Conservation (phyloP, 2,329 filamentous ascomycete species). For the Fusarium irregulare region DNA sequence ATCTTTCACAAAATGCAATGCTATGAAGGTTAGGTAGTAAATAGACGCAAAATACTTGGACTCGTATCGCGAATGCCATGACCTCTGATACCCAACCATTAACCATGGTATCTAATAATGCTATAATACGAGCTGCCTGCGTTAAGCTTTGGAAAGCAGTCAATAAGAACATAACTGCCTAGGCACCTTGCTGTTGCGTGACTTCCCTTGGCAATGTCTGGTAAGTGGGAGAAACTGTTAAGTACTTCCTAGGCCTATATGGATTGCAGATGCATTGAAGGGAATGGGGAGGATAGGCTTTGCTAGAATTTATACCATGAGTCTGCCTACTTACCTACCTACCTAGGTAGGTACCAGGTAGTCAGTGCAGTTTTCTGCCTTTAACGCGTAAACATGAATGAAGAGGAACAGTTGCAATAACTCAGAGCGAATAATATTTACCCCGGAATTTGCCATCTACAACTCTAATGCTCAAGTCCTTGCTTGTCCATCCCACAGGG, state of each 20-base stretch:
- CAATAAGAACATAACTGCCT: not conserved
- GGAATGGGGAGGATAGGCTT: not conserved
- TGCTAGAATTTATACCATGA: not conserved
- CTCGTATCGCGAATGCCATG: not conserved
- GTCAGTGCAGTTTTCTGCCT: not conserved
- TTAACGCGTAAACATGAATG: not conserved
- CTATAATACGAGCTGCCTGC: not conserved
- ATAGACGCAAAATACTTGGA: not conserved
- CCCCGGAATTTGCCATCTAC: constrained; percentile 11
- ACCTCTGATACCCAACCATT: not conserved
- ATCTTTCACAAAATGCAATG: not conserved
- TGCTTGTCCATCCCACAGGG: not conserved
- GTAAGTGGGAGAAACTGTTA: not conserved
- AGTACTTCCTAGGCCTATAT: not conserved
- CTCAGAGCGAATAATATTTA: not conserved
- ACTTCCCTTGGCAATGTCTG: not conserved
- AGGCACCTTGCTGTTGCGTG: not conserved
- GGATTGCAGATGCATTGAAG: not conserved
- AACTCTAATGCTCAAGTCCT: constrained; percentile 4
- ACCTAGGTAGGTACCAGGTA: too few relatives aligned
- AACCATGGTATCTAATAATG: not conserved
- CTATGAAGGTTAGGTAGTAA: not conserved
- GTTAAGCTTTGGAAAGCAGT: not conserved
- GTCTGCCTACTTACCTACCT: too few relatives aligned
- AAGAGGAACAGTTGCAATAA: not conserved